A percentile compares a stretch with the other conserved stretches of the same genome.
phyloP scores from a whole-genome alignment of 345 rosid species.

The Garcia nutans region DNA sequence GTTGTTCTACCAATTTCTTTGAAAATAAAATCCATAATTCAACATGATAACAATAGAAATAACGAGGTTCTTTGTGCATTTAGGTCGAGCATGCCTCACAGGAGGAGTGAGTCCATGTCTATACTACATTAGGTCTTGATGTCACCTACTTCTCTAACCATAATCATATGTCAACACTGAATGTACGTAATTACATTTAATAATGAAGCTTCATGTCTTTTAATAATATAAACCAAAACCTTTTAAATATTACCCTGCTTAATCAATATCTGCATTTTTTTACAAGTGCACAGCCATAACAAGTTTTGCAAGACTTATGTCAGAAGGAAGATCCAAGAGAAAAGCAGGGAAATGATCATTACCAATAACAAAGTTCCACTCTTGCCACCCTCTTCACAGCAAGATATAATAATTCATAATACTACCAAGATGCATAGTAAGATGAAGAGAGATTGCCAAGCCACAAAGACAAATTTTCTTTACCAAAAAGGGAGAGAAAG shows the following conservation, averaged over 20 bases:
- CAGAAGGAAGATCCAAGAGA: slow-evolving; percentile 85
- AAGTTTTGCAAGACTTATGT: slow-evolving; percentile 86
- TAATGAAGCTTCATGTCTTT: neutral
- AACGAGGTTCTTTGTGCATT: slow-evolving; percentile 47
- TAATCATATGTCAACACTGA: slow-evolving; percentile 60
- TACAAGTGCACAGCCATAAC: slow-evolving; percentile 78
- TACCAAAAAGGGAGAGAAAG: neutral
- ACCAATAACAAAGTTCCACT: slow-evolving; percentile 78
- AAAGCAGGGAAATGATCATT: slow-evolving; percentile 72
- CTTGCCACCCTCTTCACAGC: slow-evolving; percentile 78
- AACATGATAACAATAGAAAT: too few relatives aligned
- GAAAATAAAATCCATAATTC: too few relatives aligned
- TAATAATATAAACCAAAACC: neutral
- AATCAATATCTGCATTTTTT: slow-evolving; percentile 93
- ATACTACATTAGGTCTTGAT: slow-evolving; percentile 73
- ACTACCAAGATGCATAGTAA: too few relatives aligned
- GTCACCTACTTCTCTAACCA: slow-evolving; percentile 89
- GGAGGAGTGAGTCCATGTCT: slow-evolving; percentile 97
- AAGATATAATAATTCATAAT: neutral
- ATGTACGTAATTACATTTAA: neutral
- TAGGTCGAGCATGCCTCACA: slow-evolving; percentile 94
- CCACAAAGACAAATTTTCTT: too few relatives aligned
- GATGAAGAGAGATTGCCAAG: too few relatives aligned
- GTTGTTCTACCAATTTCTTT: neutral
- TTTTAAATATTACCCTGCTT: slow-evolving; percentile 39